Evolutionary conservation across 129 eudicot genomes (phyloP).

Genomic region (sunflower (Helianthus annuus)): DNA sequence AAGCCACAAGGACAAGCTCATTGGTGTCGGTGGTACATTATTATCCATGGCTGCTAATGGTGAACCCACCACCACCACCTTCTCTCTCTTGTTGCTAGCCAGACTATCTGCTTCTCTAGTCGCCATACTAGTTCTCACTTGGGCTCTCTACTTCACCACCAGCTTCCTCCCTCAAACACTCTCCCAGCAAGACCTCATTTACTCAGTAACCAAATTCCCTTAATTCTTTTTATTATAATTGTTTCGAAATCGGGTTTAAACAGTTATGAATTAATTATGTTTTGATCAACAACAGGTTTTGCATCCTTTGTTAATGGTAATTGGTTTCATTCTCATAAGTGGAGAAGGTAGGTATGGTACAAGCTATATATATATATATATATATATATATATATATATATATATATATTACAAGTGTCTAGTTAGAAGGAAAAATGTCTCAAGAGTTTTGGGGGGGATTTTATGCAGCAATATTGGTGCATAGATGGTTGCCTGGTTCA

Average conservation of each 20-base stretch:
- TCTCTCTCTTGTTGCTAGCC: conserved; percentile 49
- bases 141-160: conserved; percentile 75
- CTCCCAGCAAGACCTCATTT: conserved; percentile 61
- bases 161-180: conserved; percentile 61
- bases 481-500: conserved; percentile 92
- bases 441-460: neutral
- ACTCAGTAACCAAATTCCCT: conserved; percentile 40
- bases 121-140: conserved; percentile 61
- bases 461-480: conserved; percentile 71
- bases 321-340: conserved; percentile 81
- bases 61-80: neutral
- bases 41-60: conserved; percentile 9
- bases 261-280: neutral
- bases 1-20: too few relatives aligned
- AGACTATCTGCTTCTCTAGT: conserved; percentile 62
- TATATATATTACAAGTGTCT: too few relatives aligned
- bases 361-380: too few relatives aligned
- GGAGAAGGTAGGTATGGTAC: conserved; percentile 91
- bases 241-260: too few relatives aligned
- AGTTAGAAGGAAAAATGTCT: too few relatives aligned
- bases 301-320: conserved; percentile 95
- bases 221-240: neutral
- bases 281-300: conserved; percentile 50
- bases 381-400: too few relatives aligned
- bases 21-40: conserved; percentile 23